These are phyloP conservation scores for Hygrocybe coccinea DNA, from an alignment of 768 basidiomycete genomes.

Conservation along the genomic window DNA sequence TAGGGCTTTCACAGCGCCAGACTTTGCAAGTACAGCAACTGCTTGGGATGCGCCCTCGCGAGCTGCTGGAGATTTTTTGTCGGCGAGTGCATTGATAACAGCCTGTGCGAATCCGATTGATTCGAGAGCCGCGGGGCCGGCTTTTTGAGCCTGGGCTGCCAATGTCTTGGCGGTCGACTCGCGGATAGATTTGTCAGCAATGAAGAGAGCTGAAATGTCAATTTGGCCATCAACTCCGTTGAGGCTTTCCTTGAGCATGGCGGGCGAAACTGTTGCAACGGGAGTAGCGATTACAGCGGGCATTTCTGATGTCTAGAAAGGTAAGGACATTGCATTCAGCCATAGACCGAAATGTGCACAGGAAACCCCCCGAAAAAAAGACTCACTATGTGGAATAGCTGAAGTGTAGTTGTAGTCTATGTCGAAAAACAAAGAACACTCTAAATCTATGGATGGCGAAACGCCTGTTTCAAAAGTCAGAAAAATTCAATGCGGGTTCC, in stretches of 20 bases:
- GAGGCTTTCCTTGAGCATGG: slow-evolving; percentile 62
- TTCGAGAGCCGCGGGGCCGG: slow-evolving; percentile 73
- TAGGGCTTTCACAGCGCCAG: slow-evolving; percentile 73
- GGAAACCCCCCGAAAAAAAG: slow-evolving; percentile 10
- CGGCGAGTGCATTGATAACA: slow-evolving; percentile 75
- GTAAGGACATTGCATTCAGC: slow-evolving; percentile 4
- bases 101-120: slow-evolving; percentile 68
- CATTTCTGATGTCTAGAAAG: slow-evolving; percentile 59
- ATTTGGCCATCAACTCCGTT: slow-evolving; percentile 51
- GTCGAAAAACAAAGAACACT: slow-evolving; percentile 61
- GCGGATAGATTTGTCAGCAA: slow-evolving; percentile 79
- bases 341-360: slow-evolving; percentile 12
- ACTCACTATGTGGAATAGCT: slow-evolving; percentile 42
- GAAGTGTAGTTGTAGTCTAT: slow-evolving; percentile 39
- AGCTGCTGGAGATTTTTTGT: slow-evolving; percentile 92
- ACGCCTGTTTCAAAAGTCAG: slow-evolving; percentile 24
- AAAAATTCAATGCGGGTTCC: too few relatives aligned
- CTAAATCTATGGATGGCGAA: slow-evolving; percentile 50
- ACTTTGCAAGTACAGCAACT: slow-evolving; percentile 58
- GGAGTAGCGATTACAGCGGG: slow-evolving; percentile 71
- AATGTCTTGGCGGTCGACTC: slow-evolving; percentile 65
- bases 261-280: slow-evolving; percentile 54
- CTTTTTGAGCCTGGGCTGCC: slow-evolving; percentile 73
- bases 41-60: slow-evolving; percentile 84
- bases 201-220: slow-evolving; percentile 74